Evolutionary conservation across 2,329 filamentous ascomycete species (phyloP), one percentile per base, ranked within the genome.

Genomic region (Colletotrichum lini): DNA sequence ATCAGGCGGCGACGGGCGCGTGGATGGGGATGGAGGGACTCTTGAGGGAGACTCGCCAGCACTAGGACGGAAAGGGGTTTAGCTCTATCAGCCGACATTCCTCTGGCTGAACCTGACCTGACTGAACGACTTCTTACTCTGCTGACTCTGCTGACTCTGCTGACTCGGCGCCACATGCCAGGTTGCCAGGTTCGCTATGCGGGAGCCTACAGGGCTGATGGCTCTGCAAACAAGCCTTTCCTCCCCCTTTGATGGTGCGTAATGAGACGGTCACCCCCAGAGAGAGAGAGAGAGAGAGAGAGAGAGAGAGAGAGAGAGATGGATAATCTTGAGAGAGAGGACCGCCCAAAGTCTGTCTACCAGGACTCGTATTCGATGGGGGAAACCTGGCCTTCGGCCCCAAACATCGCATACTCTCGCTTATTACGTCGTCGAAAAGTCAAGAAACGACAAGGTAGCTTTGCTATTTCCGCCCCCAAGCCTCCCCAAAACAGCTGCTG

Each of bases 191-290:
- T 18, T 56, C 40, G 18, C 50, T 10, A n/a, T 5, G 58, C n/a
- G n/a, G 42, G 23, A 49, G 44, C 57, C 57, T 60, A 49, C 62
- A 65, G 52, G 62, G 62, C 62, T 57, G 62, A 65, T 35, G 26
- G 52, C 23, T 35, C 50, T 57, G 26, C 40, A 57, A 40, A 57
- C 42, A 65, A 65, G 52, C 61, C 26, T 65, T 65, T 64, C 16
- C 16, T 3, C 42, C 18, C 38, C 50, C 35, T 40, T 35, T 44
- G 6, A 15, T 26, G 38, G 44, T 26, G 26, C 26, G 26, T 26
- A 26, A 26, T 26, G 26, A 26, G 26, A 26, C 26, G 26, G 26
- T 26, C 26, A 26, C 26, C 3, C 26, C 3, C 26, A 26, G 3
- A 26, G 26, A 26, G 26, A 26, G 4, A 26, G 26, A 26, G 23